These are phyloP conservation scores for Musa troglodytarum DNA, from an alignment of 176 grass and related monocot species.

Conservation along the genomic window DNA sequence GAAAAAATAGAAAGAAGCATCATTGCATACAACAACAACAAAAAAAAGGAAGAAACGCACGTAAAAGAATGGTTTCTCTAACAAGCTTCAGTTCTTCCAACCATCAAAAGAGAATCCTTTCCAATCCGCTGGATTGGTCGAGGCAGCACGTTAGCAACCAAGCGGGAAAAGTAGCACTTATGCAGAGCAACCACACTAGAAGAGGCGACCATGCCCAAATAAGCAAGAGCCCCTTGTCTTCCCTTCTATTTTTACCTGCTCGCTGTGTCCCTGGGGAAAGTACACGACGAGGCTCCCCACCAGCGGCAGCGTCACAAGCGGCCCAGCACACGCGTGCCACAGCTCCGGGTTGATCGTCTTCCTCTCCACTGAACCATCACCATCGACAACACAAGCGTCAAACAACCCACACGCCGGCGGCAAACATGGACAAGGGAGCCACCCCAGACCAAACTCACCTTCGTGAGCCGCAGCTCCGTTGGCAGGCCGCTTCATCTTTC, in stretches of 20 bases:
- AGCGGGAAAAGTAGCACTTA: not conserved
- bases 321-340: constrained; percentile 91
- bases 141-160: not conserved
- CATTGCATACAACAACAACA: not conserved
- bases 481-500: not conserved
- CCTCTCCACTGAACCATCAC: constrained; percentile 44
- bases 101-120: not conserved
- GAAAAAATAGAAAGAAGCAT: not conserved
- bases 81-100: not conserved
- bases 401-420: not conserved
- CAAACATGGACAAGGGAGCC: not conserved
- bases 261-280: constrained; percentile 92
- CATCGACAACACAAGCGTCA: not conserved
- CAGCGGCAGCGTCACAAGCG: constrained; percentile 73
- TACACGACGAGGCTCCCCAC: constrained; percentile 96
- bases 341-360: constrained; percentile 84
- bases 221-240: not conserved
- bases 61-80: not conserved
- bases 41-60: not conserved
- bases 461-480: not conserved
- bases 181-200: not conserved
- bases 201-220: not conserved
- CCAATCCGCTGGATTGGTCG: not conserved
- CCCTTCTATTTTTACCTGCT: constrained; percentile 43
- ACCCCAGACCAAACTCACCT: not conserved